phyloP scores from a whole-genome alignment of 2,329 filamentous ascomycete species.

The Pyricularia pennisetigena region DNA sequence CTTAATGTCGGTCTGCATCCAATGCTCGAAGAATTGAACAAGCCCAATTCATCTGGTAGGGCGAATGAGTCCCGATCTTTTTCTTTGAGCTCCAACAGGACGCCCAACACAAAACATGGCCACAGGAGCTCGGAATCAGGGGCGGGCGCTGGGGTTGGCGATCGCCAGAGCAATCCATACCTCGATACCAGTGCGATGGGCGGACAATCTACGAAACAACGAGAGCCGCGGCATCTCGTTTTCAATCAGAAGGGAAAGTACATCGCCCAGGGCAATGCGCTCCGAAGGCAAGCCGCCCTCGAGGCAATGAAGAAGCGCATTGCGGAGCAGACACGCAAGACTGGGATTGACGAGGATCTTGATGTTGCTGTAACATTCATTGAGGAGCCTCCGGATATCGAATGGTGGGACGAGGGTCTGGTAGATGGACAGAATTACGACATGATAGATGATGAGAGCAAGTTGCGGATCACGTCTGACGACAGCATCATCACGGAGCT shows the following conservation, averaged over 20 bases:
- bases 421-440: constrained; percentile 68
- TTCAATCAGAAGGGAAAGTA: constrained; percentile 98
- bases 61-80: neutral
- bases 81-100: neutral
- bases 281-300: constrained; percentile 76
- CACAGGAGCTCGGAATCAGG: neutral
- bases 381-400: constrained; percentile 73
- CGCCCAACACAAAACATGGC: neutral
- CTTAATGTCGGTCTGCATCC: constrained; percentile 71
- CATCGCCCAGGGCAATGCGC: constrained; percentile 83
- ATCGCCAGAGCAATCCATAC: constrained; percentile 59
- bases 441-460: constrained; percentile 51
- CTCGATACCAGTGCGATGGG: constrained; percentile 54
- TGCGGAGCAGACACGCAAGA: constrained; percentile 75
- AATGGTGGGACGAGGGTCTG: constrained; percentile 96
- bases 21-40: constrained; percentile 48
- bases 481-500: constrained; percentile 86
- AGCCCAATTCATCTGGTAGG: neutral
- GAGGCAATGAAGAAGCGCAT: constrained; percentile 95
- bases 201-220: constrained; percentile 48
- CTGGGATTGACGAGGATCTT: constrained; percentile 86
- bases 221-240: constrained; percentile 65
- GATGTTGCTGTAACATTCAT: constrained; percentile 88
- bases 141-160: constrained; percentile 12
- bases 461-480: constrained; percentile 63